A percentile compares a stretch with the other conserved stretches of the same genome.
These are phyloP conservation scores for Emmonsiellopsis sp. DNA, from an alignment of 2,329 filamentous ascomycete genomes.

Conservation along the genomic window DNA sequence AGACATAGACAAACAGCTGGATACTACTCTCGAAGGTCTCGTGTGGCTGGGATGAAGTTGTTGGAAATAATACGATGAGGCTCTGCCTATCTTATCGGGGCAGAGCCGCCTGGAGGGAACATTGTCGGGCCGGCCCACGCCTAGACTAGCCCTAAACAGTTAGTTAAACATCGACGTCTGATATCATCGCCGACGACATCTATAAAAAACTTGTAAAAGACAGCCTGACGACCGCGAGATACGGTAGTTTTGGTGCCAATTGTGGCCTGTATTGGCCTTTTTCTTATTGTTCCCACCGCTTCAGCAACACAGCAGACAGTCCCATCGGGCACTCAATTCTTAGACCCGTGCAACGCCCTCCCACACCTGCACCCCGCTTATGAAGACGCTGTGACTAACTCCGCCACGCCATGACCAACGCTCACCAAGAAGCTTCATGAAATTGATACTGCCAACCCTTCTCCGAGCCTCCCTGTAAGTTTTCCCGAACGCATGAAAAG, in stretches of 20 bases:
- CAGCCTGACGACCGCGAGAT: no score
- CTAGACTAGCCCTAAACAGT: no score
- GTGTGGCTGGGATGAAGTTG: not conserved
- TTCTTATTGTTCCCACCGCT: no score
- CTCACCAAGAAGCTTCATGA: not conserved
- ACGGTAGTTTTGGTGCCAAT: no score
- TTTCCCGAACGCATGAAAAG: not conserved
- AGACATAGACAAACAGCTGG: not conserved
- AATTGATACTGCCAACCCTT: not conserved
- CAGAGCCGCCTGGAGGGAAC: not conserved
- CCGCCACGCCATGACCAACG: not conserved
- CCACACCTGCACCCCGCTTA: not conserved
- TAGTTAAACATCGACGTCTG: no score
- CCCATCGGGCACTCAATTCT: no score
- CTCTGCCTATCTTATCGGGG: not conserved
- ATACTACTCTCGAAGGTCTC: not conserved
- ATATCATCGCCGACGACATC: not conserved
- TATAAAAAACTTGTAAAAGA: not conserved
- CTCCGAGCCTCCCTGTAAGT: not conserved
- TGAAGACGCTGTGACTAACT: not conserved
- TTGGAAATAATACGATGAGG: not conserved
- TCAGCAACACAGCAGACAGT: no score
- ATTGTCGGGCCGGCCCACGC: not conserved
- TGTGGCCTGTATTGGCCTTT: no score
- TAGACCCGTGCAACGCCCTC: not conserved